These are phyloP conservation scores for Geranomyces michiganensis DNA, from an alignment of 192 early-diverging fungal genomes.

Conservation along the genomic window DNA sequence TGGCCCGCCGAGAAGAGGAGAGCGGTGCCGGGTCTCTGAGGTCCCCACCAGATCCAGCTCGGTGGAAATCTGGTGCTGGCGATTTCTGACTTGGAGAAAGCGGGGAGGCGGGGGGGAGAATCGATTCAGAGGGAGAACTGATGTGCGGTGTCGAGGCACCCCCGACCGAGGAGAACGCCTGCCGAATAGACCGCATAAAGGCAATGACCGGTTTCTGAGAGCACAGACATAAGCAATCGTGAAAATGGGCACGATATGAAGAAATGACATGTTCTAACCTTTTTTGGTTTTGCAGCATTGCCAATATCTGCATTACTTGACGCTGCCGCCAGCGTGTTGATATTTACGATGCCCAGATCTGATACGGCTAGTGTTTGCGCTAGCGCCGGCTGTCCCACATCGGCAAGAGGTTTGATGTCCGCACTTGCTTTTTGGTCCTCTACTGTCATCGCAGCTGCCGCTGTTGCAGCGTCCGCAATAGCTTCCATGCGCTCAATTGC, in stretches of 20 bases:
- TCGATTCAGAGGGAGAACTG: slow-evolving; percentile 13
- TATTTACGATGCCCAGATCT: too few species aligned
- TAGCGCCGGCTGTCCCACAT: too few species aligned
- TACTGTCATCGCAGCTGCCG: too few species aligned
- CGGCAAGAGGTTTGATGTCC: too few species aligned
- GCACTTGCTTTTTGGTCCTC: too few species aligned
- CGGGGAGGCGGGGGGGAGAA: not conserved
- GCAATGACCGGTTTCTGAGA: slow-evolving; percentile 26
- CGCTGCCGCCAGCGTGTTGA: too few species aligned
- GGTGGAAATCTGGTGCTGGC: not conserved
- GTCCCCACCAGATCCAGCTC: not conserved
- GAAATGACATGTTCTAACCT: not conserved
- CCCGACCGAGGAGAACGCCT: slow-evolving; percentile 14
- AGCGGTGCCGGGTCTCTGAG: too few species aligned
- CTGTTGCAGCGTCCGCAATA: too few species aligned
- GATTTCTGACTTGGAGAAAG: too few species aligned
- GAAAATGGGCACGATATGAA: not conserved
- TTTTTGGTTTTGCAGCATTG: not conserved
- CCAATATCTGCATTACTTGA: not conserved
- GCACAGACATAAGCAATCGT: not conserved
- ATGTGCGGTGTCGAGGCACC: slow-evolving; percentile 28
- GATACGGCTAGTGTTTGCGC: too few species aligned
- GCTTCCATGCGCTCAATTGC: too few species aligned
- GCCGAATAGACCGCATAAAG: slow-evolving; percentile 31
- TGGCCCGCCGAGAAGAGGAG: too few species aligned